phyloP scores from a whole-genome alignment of 2,329 filamentous ascomycete genomes.

The Epichloe hybrida region DNA sequence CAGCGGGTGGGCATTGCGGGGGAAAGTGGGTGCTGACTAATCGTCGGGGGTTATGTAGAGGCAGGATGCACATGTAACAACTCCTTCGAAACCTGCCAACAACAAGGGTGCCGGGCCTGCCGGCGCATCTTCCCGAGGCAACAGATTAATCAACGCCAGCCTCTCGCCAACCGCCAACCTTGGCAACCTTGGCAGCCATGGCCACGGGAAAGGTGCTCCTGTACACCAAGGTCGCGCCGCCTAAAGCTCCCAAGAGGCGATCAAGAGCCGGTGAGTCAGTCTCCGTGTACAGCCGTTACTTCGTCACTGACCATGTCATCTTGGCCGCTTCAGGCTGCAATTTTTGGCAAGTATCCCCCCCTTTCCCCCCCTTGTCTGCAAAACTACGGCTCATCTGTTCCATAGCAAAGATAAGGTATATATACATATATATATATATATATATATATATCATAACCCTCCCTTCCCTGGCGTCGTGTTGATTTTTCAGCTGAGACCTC shows the following conservation, averaged over 20 bases:
- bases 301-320: conserved; percentile 1
- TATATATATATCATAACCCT: not conserved
- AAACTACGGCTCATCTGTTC: conserved; percentile 5
- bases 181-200: not conserved
- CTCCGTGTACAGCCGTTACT: not conserved
- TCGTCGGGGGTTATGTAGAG: too few relatives aligned
- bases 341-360: conserved; percentile 30
- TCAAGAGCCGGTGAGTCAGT: conserved; percentile 42
- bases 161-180: too few relatives aligned
- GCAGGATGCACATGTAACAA: too few relatives aligned
- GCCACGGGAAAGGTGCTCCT: conserved; percentile 32
- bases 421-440: too few relatives aligned
- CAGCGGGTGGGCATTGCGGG: too few relatives aligned
- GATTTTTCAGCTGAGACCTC: not conserved
- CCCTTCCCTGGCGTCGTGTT: not conserved
- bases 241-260: conserved; percentile 45
- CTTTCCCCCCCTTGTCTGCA: not conserved
- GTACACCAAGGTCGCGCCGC: conserved; percentile 41
- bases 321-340: conserved; percentile 29
- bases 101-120: too few relatives aligned
- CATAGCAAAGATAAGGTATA: conserved; percentile 40
- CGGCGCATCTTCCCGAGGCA: too few relatives aligned
- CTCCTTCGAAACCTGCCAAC: too few relatives aligned
- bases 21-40: too few relatives aligned
- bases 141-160: too few relatives aligned